Base-by-base conservation (phyloP, 345 rosid species). In the Populus euphratica region DNA sequence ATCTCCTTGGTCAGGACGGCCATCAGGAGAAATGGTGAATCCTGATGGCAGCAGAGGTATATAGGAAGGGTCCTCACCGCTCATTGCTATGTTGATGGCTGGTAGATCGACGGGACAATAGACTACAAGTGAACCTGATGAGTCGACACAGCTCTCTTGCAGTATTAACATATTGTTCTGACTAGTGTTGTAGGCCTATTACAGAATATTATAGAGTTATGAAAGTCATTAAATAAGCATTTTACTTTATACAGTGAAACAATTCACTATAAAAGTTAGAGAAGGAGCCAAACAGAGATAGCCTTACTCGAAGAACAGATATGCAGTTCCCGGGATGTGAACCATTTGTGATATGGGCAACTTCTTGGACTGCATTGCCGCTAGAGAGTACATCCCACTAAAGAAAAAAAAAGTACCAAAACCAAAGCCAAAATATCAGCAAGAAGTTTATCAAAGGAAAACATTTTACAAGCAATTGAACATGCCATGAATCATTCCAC, bases 331-430 rank as follows among this genome's bases (percentile, higher is more conserved):
- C 99, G 0, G 93, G 94, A 81, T 93, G 90, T 25, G 97, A 86
- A 27, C 97, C 99, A 36, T 88, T 96, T 75, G 98, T 91, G 33
- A 93, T 90, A 82, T 93, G 96, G 65, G 98, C 96, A 78, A 96
- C 96, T 78, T 93, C 99, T 87, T 96, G 96, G 20, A 92, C 96
- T 17, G 89, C 90, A 68, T 88, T 91, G 59, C 98, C 93, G 47
- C 87, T 89, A 33, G 98, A 93, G 78, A 96, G 97, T 85, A 92
- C 97, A 79, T 96, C 99, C 99, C 99, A 96, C 98, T 93, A 70
- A 21, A 80, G 23, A 54, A 69, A n/a, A 62, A 69, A 18, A 59
- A 74, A 47, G 72, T 23, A 10, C 29, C 38, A 68, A 43, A 75
- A 18, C 74, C 69, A 43, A 70, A 43, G 59, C 35, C 62, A 64